phyloP scores from a whole-genome alignment of 177 flowering plant genomes.

The Vitis hybrid region DNA sequence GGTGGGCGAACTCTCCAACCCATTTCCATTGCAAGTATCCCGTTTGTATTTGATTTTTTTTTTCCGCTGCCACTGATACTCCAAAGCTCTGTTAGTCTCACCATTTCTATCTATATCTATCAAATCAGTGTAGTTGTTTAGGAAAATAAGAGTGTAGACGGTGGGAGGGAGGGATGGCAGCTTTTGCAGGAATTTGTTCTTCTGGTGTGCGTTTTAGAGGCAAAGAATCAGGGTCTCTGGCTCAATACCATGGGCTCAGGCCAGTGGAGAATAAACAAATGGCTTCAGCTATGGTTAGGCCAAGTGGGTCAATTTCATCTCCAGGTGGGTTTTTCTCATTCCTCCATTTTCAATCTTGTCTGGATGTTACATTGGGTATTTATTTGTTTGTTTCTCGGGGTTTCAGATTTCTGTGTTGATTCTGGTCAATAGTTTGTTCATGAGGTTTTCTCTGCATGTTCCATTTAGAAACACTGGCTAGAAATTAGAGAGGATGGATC shows the following conservation, averaged over 20 bases:
- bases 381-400: not conserved
- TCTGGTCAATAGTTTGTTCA: not conserved
- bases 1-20: constrained; percentile 33
- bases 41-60: constrained; percentile 5
- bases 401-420: too few relatives aligned
- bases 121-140: not conserved
- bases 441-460: too few relatives aligned
- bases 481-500: too few relatives aligned
- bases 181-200: constrained; percentile 30
- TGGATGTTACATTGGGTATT: too few relatives aligned
- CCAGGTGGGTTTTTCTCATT: constrained; percentile 16
- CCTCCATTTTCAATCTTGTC: not conserved
- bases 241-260: constrained; percentile 44
- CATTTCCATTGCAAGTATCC: constrained; percentile 1
- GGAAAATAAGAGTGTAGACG: constrained; percentile 9
- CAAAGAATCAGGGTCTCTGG: constrained; percentile 29
- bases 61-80: constrained; percentile 9
- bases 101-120: not conserved
- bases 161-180: constrained; percentile 25
- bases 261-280: constrained; percentile 30
- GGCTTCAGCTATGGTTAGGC: constrained; percentile 15
- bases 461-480: too few relatives aligned
- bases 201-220: constrained; percentile 23
- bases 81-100: constrained; percentile 24
- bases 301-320: constrained; percentile 21